These are phyloP conservation scores for Arctium lappa DNA, from an alignment of 129 eudicot species.

Conservation along the genomic window DNA sequence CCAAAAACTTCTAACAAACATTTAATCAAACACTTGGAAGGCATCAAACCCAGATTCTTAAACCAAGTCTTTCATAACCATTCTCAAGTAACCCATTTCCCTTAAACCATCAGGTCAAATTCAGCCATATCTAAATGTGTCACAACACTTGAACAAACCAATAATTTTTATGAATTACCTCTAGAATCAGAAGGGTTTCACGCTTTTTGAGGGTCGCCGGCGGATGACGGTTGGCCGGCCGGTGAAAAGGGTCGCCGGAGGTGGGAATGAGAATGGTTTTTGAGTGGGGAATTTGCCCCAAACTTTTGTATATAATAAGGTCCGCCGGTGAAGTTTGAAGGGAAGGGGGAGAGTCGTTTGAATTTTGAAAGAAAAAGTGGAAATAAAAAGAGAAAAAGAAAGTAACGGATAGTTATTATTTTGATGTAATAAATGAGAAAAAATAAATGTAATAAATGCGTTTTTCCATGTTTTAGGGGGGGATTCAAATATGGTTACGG, in stretches of 20 bases:
- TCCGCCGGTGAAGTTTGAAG: background rate
- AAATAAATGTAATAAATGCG: constrained; percentile 2
- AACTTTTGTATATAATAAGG: background rate
- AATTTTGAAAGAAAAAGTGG: constrained; percentile 38
- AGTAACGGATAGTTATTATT: constrained; percentile 39
- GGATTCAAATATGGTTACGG: background rate
- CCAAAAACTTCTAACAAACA: background rate
- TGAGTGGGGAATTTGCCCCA: background rate
- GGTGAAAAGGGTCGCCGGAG: constrained; percentile 1
- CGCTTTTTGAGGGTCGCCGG: background rate
- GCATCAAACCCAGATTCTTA: background rate
- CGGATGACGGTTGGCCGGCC: background rate
- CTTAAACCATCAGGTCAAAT: background rate
- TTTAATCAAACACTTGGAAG: background rate
- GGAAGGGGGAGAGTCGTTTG: constrained; percentile 42
- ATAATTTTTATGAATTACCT: background rate
- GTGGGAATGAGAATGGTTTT: background rate
- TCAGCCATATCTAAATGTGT: background rate
- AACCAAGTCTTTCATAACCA: background rate
- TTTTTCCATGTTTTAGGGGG: constrained; percentile 16
- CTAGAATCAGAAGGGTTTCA: background rate
- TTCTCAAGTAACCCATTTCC: background rate
- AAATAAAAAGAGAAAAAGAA: background rate
- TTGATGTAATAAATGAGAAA: background rate
- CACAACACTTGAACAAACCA: background rate